Evolutionary conservation across 1,284 basidiomycete genomes (phyloP), one percentile per base, ranked within the genome.

Genomic region (Malassezia pachydermatis): DNA sequence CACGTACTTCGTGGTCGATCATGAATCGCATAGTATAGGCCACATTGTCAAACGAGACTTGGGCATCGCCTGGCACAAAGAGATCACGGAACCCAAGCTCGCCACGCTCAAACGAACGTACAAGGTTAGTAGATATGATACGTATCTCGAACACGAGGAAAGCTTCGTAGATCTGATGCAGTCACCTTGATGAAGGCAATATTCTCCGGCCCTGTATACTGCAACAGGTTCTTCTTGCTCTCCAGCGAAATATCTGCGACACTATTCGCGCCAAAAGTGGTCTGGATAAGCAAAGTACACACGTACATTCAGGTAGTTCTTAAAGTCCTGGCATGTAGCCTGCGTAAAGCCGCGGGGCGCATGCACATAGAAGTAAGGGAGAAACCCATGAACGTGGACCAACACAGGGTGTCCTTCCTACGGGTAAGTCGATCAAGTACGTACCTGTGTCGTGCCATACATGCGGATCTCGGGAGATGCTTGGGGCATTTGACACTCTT

Each of bases 11-110:
- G 30, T 51, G 49, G 42, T 71, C 68, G 55, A 71, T 68, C 68
- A 71, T 71, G 57, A 71, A 71, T 32, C 68, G 63, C 19, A 71
- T 42, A 0, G 67, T 59, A 45, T 70, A 71, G 4, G 63, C 65
- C 44, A 71, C 65, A 45, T 71, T 69, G 37, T 71, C 68, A 48
- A 65, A 71, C 30, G 60, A 67, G 20, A 68, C 54, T 42, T 48
- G 35, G n/a, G 48, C 38, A 8, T 69, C 65, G 7, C 68, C 68
- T 5, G 63, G 30, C 5, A 57, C 60, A 41, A 67, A 62, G 28
- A 71, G 39, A 43, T 71, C 67, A 17, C 66, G 58, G 48, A 70
- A 71, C 29, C 51, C 45, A 17, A 69, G 50, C 45, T 71, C 68
- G 20, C 68, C 68, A 16, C 68, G 57, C 51, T 71, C 68, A 22